phyloP scores from a whole-genome alignment of 495 filamentous ascomycete species.

The Pyrenula aspistea region DNA sequence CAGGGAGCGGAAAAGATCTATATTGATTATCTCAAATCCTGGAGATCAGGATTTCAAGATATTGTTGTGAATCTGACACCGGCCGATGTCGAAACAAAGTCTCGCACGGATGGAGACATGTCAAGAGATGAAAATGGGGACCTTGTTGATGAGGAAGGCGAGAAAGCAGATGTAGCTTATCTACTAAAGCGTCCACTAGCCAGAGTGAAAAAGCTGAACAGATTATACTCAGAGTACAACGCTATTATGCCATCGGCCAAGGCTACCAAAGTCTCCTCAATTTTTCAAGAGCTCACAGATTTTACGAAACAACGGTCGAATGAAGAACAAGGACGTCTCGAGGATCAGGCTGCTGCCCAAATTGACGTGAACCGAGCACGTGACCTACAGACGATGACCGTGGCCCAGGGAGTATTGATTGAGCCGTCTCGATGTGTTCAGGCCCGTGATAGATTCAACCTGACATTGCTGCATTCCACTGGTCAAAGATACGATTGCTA shows the following conservation, averaged over 20 bases:
- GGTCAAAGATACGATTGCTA: conserved; percentile 81
- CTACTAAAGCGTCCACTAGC: conserved; percentile 82
- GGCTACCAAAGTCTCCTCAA: conserved; percentile 40
- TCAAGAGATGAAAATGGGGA: conserved; percentile 69
- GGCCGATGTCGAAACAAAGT: conserved; percentile 40
- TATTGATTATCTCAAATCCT: conserved; percentile 75
- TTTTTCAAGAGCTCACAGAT: conserved; percentile 60
- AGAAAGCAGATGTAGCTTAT: conserved; percentile 90
- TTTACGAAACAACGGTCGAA: conserved; percentile 67
- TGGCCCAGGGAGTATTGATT: conserved; percentile 55
- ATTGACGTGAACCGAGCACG: conserved; percentile 70
- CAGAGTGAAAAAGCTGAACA: conserved; percentile 75
- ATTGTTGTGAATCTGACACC: conserved; percentile 88
- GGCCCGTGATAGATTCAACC: conserved; percentile 78
- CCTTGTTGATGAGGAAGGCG: conserved; percentile 63
- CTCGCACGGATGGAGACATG: conserved; percentile 51
- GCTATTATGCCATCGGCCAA: conserved; percentile 42
- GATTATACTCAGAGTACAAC: conserved; percentile 63
- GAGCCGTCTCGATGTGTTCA: conserved; percentile 64
- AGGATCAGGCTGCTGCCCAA: conserved; percentile 78
- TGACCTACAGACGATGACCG: conserved; percentile 63
- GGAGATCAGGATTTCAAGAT: conserved; percentile 91
- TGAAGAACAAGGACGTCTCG: conserved; percentile 75
- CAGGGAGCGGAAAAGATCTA: conserved; percentile 66
- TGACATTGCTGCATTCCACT: conserved; percentile 78